Evolutionary conservation across 805 yeast species (phyloP).

Genomic region (Saccharomycopsis javanensis): DNA sequence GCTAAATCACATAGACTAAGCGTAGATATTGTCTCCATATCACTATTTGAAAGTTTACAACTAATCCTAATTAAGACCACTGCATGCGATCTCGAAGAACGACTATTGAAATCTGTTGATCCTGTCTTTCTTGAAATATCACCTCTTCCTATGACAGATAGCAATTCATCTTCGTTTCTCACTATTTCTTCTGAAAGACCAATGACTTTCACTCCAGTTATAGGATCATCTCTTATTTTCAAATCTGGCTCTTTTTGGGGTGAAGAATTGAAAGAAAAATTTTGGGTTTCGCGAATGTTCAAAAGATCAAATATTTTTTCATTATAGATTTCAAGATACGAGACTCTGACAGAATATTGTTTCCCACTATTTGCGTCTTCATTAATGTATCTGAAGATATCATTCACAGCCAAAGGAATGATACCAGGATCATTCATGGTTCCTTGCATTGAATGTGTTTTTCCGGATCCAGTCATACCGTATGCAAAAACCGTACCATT

Average conservation of each 20-base stretch:
- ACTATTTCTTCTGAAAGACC: constrained; percentile 64
- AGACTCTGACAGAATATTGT: constrained; percentile 42
- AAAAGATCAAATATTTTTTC: constrained; percentile 77
- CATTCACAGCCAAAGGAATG: constrained; percentile 55
- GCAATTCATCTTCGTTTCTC: constrained; percentile 46
- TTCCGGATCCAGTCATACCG: constrained; percentile 93
- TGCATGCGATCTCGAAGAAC: constrained; percentile 89
- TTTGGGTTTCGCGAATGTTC: constrained; percentile 9
- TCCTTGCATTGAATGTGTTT: constrained; percentile 83
- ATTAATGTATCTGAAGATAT: constrained; percentile 42
- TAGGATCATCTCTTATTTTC: constrained; percentile 67
- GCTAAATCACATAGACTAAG: constrained; percentile 90
- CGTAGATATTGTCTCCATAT: constrained; percentile 39
- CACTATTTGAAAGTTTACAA: constrained; percentile 32
- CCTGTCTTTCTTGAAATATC: constrained; percentile 71
- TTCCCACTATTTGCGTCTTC: constrained; percentile 22
- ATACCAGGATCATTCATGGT: constrained; percentile 53
- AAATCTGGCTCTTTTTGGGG: constrained; percentile 38
- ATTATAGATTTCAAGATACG: constrained; percentile 81
- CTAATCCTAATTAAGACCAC: constrained; percentile 61
- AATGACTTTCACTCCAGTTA: constrained; percentile 60
- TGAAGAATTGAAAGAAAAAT: neutral
- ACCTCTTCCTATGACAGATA: constrained; percentile 53
- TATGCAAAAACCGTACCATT: constrained; percentile 89
- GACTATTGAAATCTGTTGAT: constrained; percentile 79